These are phyloP conservation scores for Penicillium coprophilum DNA, from an alignment of 495 filamentous ascomycete genomes.

Conservation along the genomic window DNA sequence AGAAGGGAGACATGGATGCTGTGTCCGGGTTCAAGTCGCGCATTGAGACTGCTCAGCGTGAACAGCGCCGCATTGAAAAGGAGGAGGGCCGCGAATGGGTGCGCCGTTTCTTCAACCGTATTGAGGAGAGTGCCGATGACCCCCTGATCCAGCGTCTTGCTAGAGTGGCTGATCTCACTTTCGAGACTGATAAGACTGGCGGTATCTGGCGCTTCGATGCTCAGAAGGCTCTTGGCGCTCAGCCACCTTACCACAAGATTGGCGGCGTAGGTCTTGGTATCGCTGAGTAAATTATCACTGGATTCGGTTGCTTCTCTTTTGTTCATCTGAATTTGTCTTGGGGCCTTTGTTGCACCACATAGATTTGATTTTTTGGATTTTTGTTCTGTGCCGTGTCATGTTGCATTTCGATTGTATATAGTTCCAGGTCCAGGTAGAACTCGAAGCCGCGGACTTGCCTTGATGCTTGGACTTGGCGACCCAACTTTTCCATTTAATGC, in stretches of 20 bases:
- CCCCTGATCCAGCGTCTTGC: slow-evolving; percentile 58
- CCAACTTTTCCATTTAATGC: slow-evolving; percentile 21
- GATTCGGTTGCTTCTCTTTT: not conserved
- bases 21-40: slow-evolving; percentile 76
- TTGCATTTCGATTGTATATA: slow-evolving; percentile 33
- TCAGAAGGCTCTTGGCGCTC: slow-evolving; percentile 55
- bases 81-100: slow-evolving; percentile 78
- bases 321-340: not conserved
- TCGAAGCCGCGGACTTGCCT: slow-evolving; percentile 11
- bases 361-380: slow-evolving; percentile 24
- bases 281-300: slow-evolving; percentile 17
- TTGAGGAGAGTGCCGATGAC: slow-evolving; percentile 52
- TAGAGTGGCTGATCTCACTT: slow-evolving; percentile 49
- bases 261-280: slow-evolving; percentile 45
- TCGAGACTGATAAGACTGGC: slow-evolving; percentile 78
- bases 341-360: slow-evolving; percentile 13
- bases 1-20: slow-evolving; percentile 77
- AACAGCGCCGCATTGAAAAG: slow-evolving; percentile 78
- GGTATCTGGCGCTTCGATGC: slow-evolving; percentile 86
- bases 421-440: slow-evolving; percentile 16
- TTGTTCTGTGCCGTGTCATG: slow-evolving; percentile 17
- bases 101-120: slow-evolving; percentile 74
- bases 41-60: slow-evolving; percentile 89
- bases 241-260: slow-evolving; percentile 44
- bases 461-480: slow-evolving; percentile 11